Percentiles rank a stretch among this genome's conserved stretches.
phyloP scores from a whole-genome alignment of 179 eudicot species.

The Drosera spatulata region DNA sequence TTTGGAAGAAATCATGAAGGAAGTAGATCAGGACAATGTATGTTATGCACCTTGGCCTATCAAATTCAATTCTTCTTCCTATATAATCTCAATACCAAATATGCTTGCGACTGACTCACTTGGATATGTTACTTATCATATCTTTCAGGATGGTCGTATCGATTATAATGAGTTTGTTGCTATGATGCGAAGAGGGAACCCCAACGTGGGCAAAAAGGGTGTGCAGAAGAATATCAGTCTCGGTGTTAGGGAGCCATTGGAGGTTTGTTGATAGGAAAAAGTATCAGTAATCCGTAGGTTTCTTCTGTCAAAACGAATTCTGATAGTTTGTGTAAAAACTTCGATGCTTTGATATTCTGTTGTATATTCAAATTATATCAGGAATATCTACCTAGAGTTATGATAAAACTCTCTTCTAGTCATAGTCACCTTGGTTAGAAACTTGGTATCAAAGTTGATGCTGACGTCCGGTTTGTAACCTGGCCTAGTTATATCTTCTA shows the following conservation, averaged over 20 bases:
- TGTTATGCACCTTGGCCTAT: not conserved
- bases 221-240: slow-evolving; percentile 14
- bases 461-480: no score
- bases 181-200: slow-evolving; percentile 44
- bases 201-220: slow-evolving; percentile 19
- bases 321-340: no score
- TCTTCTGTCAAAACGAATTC: no score
- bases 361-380: no score
- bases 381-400: no score
- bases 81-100: not conserved
- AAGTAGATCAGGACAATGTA: slow-evolving; percentile 57
- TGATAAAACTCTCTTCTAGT: no score
- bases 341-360: no score
- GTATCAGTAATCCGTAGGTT: no score
- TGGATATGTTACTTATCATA: not conserved
- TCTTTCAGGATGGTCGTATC: slow-evolving; percentile 38
- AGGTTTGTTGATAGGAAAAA: slow-evolving; percentile 16
- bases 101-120: not conserved
- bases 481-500: no score
- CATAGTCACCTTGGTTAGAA: no score
- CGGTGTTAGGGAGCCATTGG: slow-evolving; percentile 11
- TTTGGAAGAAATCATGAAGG: slow-evolving; percentile 46
- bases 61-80: not conserved
- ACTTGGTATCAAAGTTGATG: no score
- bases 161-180: slow-evolving; percentile 42